Percentiles rank a stretch among this genome's conserved stretches.
These are phyloP conservation scores for Xylaria curta DNA, from an alignment of 495 filamentous ascomycete genomes.

Conservation along the genomic window DNA sequence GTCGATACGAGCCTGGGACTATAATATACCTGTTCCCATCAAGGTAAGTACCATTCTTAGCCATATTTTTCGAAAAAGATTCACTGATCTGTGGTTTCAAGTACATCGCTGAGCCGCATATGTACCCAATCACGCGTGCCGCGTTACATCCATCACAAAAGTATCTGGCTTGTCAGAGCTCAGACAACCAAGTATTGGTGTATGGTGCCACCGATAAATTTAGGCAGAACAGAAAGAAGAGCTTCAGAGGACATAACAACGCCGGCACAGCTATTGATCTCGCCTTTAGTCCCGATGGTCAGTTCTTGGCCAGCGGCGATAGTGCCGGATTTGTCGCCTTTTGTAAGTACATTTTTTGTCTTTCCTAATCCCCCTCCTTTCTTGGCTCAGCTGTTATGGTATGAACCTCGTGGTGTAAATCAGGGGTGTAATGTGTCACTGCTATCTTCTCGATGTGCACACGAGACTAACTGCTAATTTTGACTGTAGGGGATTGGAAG, in stretches of 20 bases:
- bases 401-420: background rate
- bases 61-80: background rate
- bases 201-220: conserved; percentile 94
- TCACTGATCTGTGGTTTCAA: conserved; percentile 43
- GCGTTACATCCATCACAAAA: conserved; percentile 86
- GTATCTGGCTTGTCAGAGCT: conserved; percentile 88
- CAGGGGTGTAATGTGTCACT: background rate
- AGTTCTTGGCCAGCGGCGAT: conserved; percentile 85
- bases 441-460: background rate
- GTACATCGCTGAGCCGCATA: conserved; percentile 92
- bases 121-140: conserved; percentile 88
- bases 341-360: conserved; percentile 52
- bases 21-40: conserved; percentile 85
- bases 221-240: conserved; percentile 95
- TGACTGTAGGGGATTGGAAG: conserved; percentile 79
- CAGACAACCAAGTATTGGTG: conserved; percentile 95
- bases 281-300: conserved; percentile 85
- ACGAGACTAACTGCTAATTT: background rate
- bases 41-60: conserved; percentile 8
- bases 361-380: background rate
- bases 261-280: conserved; percentile 93
- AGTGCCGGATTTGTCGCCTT: conserved; percentile 88
- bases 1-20: conserved; percentile 94
- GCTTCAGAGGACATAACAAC: conserved; percentile 93
- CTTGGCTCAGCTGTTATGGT: background rate